These are phyloP conservation scores for Luffa aegyptiaca DNA, from an alignment of 306 rosid species.

Conservation along the genomic window DNA sequence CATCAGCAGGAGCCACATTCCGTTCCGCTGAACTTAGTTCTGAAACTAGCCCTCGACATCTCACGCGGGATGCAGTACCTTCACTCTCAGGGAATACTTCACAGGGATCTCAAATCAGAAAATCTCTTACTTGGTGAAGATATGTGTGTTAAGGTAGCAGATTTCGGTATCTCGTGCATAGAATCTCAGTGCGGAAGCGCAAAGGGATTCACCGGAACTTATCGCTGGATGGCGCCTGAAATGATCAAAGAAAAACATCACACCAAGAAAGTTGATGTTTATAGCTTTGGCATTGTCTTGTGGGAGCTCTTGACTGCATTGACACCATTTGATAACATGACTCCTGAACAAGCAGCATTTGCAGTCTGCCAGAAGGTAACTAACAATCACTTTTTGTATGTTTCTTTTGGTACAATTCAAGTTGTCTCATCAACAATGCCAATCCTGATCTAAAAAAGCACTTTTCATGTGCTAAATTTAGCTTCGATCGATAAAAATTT, in stretches of 20 bases:
- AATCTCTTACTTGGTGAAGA: slow-evolving; percentile 78
- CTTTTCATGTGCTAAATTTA: neutral
- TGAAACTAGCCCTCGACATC: slow-evolving; percentile 70
- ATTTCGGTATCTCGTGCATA: slow-evolving; percentile 88
- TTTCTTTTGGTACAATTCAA: too few species aligned
- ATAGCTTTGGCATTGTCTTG: slow-evolving; percentile 90
- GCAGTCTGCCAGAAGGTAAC: slow-evolving; percentile 92
- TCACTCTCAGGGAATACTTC: slow-evolving; percentile 90
- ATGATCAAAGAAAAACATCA: slow-evolving; percentile 87
- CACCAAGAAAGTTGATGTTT: slow-evolving; percentile 88
- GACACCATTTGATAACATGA: slow-evolving; percentile 87
- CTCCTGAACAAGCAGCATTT: slow-evolving; percentile 96
- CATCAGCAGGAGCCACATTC: slow-evolving; percentile 77
- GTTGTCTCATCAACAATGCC: neutral
- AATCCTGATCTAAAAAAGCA: neutral
- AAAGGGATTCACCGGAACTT: slow-evolving; percentile 85
- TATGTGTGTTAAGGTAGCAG: slow-evolving; percentile 90
- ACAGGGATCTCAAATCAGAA: slow-evolving; percentile 96
- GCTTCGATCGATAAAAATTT: neutral
- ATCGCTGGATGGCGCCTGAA: slow-evolving; percentile 99
- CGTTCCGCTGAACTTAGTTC: slow-evolving; percentile 54
- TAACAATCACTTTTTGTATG: neutral
- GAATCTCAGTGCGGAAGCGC: slow-evolving; percentile 73
- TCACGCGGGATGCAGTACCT: slow-evolving; percentile 81
- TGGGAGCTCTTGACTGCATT: slow-evolving; percentile 91